Base-by-base conservation (phyloP, 768 basidiomycete genomes). In the Rhodotorula babjevae region DNA sequence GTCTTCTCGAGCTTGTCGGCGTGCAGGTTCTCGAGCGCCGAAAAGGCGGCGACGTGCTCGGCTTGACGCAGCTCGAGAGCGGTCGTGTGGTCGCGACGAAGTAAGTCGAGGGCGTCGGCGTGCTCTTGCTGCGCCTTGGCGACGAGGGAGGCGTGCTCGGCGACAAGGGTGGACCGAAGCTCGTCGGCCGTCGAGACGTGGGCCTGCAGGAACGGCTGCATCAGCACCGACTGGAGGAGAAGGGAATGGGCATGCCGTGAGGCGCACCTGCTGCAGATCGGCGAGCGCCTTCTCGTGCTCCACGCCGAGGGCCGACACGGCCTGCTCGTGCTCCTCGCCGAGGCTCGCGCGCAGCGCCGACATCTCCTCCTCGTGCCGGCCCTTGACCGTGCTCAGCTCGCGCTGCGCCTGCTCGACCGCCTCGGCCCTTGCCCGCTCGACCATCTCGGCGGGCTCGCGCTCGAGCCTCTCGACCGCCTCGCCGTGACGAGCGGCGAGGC, bases 91-190 rank as follows among this genome's bases (percentile, higher is more conserved):
- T n/a, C 15, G 21, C 29, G n/a, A 16, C 42, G 15, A 4, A 47
- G 40, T 11, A 25, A 10, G 21, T 12, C 16, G 12, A 56, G 25
- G 27, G 36, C 25, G 57, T 23, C 50, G 12, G 21, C 36, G 55
- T 70, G 68, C 14, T 21, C 58, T 5, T 63, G 40, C 21, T n/a
- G 12, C 18, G 52, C 7, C 15, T 50, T 8, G 25, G 61, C 19
- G 68, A 91, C 84, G 19, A 87, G 87, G 21, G 87, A 83, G 1
- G 85, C 81, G 76, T 92, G 90, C 67, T 92, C 89, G 11, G 77
- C 73, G 44, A 81, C 82, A 29, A 89, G 81, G 44, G 66, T 71
- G 27, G 62, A 46, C 40, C 79, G 65, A 8, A 56, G 15, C 4
- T 16, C 29, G 15, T 56, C 55, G 55, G 29, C 5, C 15, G 29